These are phyloP conservation scores for Alternaria postmessia DNA, from an alignment of 2,329 filamentous ascomycete species.

Conservation along the genomic window DNA sequence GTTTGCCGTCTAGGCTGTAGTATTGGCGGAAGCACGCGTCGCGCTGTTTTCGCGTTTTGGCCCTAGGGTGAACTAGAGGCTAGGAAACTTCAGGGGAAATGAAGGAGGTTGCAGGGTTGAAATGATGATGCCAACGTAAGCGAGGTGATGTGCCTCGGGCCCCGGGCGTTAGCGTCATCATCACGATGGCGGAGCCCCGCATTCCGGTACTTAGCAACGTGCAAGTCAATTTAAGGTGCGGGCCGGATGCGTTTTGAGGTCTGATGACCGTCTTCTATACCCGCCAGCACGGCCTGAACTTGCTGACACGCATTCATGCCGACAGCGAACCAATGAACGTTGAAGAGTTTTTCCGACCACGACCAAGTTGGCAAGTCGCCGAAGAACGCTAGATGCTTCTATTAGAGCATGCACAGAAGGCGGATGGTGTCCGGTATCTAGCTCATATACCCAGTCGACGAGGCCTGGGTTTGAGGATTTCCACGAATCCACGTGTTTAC, in stretches of 20 bases:
- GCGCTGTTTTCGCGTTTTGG: conserved; percentile 6
- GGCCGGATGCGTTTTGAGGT: conserved; percentile 15
- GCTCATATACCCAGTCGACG: conserved; percentile 1
- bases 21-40: neutral
- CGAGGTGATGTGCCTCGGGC: conserved; percentile 15
- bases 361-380: conserved; percentile 12
- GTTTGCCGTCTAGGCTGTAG: neutral
- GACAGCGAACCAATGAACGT: conserved; percentile 18
- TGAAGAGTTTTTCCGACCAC: conserved; percentile 1
- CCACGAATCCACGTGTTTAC: conserved; percentile 14
- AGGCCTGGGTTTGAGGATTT: conserved; percentile 1
- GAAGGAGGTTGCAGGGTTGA: conserved; percentile 12
- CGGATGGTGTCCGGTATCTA: conserved; percentile 5
- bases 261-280: conserved; percentile 12
- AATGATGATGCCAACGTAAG: conserved; percentile 13
- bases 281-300: neutral
- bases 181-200: conserved; percentile 18
- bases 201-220: conserved; percentile 9
- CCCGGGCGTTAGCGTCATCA: neutral
- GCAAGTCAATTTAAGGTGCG: conserved; percentile 18
- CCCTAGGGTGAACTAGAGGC: conserved; percentile 10
- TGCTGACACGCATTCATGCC: conserved; percentile 1
- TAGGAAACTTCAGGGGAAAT: conserved; percentile 18
- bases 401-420: conserved; percentile 1
- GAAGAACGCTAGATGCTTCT: conserved; percentile 7